Base-by-base conservation (phyloP, 1,284 basidiomycete species). In the Tylopilus orsonianus region DNA sequence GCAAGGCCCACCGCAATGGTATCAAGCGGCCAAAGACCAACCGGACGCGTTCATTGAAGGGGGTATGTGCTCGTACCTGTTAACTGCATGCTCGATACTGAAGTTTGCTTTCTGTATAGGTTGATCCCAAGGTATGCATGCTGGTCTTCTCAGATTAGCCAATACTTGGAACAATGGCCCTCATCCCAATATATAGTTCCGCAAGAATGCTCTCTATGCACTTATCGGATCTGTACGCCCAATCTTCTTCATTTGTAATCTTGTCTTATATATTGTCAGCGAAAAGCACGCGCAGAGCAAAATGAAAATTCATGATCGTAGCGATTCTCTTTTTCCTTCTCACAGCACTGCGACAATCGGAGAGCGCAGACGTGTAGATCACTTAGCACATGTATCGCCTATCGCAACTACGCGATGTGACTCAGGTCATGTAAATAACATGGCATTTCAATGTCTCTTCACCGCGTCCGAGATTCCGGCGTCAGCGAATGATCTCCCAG, bases 1-100 rank as follows among this genome's bases (percentile, higher is more conserved):
- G 81, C 72, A 94, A 93, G 82, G 93, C 96, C 65, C 96, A 99
- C 82, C 85, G 90, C 59, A 99, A 99, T 79, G 96, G 93, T 70
- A 95, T 96, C 78, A 92, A 87, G 76, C 83, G 78, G 71, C 86
- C 90, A 49, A 75, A 80, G 72, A 81, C 82, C 57, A 79, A 84
- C 72, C 71, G 86, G 68, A 86, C 90, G 67, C 82, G 87, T 57
- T 95, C 91, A 50, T 70, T 93, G 77, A 93, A 87, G 77, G 95
- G 95, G 81, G 96, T 93, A 79, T 59, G 87, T 86, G 19, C 35
- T 46, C 24, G 32, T 19, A 41, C 30, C 53, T 24, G 42, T 2
- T 37, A 37, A 39, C 50, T 9, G 22, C 43, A 20, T 22, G 46
- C 19, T 35, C 41, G 14, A 32, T 58, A 18, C 36, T 53, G 26